Evolutionary conservation across 805 yeast species (phyloP).

Genomic region (Wickerhamiella shivajii): DNA sequence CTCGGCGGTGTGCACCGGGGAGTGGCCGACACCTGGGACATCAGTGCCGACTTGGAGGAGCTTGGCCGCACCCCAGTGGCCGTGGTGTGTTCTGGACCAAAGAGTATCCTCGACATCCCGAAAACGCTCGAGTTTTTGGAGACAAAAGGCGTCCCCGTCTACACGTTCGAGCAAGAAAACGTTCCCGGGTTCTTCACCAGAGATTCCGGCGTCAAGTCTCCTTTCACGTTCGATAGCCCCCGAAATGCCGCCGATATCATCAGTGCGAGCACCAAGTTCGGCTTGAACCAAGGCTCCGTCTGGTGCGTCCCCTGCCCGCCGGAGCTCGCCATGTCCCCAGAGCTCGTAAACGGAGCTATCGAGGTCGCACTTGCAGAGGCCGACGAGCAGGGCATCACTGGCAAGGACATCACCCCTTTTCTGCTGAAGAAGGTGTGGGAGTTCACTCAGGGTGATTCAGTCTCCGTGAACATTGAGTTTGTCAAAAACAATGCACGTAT

Average conservation of each 20-base stretch:
- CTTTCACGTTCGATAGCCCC: constrained; percentile 42
- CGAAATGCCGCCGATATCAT: constrained; percentile 50
- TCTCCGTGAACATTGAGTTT: constrained; percentile 55
- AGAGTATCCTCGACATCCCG: constrained; percentile 65
- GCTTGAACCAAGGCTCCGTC: constrained; percentile 50
- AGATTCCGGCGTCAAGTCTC: constrained; percentile 60
- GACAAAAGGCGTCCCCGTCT: constrained; percentile 80
- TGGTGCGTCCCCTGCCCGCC: constrained; percentile 75
- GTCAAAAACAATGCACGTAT: constrained; percentile 61
- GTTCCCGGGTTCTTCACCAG: constrained; percentile 76
- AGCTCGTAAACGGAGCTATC: constrained; percentile 40
- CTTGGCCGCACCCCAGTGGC: constrained; percentile 69
- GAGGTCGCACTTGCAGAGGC: constrained; percentile 47
- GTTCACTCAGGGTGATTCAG: constrained; percentile 56
- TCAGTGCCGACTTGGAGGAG: constrained; percentile 80
- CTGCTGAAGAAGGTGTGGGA: constrained; percentile 48
- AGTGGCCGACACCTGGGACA: constrained; percentile 60
- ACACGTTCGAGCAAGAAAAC: constrained; percentile 39
- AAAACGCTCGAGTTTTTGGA: constrained; percentile 76
- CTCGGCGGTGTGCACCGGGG: constrained; percentile 83
- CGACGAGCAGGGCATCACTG: constrained; percentile 34
- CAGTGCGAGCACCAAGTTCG: constrained; percentile 32
- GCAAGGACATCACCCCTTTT: constrained; percentile 72
- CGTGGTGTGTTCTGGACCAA: constrained; percentile 90
- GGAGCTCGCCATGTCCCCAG: constrained; percentile 41